These are phyloP conservation scores for Leucosporidium scottii DNA, from an alignment of 768 basidiomycete genomes.

Conservation along the genomic window DNA sequence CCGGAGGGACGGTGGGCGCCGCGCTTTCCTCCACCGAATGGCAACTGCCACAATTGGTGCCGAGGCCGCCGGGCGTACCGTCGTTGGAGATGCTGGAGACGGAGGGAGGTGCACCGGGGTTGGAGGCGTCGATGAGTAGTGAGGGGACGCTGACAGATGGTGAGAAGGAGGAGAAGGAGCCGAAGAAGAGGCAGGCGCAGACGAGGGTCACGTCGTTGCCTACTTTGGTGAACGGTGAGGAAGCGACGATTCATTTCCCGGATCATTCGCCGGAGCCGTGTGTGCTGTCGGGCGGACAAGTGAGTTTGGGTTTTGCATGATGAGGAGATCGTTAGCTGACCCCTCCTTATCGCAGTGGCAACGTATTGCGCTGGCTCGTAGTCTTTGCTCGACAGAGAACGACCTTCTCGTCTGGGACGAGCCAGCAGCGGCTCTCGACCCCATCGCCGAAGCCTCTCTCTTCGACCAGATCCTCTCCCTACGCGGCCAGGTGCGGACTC, in stretches of 20 bases:
- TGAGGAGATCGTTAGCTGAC: background rate
- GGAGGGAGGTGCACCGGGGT: background rate
- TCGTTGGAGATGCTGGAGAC: background rate
- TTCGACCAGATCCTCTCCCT: constrained; percentile 11
- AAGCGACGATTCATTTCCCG: background rate
- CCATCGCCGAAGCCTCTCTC: constrained; percentile 13
- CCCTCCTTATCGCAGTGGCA: constrained; percentile 10
- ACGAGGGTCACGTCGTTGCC: background rate
- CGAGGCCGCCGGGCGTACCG: background rate
- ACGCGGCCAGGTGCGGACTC: constrained; percentile 1
- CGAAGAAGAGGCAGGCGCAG: background rate
- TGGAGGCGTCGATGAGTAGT: background rate
- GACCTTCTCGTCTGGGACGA: constrained; percentile 3
- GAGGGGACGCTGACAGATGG: background rate
- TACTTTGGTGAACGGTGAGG: background rate
- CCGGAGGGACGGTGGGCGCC: no score
- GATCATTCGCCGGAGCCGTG: background rate
- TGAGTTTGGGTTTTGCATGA: background rate
- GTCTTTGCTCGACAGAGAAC: background rate
- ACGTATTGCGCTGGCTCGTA: background rate
- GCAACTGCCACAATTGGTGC: background rate
- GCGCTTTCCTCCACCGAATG: no score
- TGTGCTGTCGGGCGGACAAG: constrained; percentile 20
- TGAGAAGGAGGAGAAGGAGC: background rate
- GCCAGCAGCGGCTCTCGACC: constrained; percentile 15